Base-by-base conservation (phyloP, 2,329 filamentous ascomycete species). In the Fusarium vanettenii region DNA sequence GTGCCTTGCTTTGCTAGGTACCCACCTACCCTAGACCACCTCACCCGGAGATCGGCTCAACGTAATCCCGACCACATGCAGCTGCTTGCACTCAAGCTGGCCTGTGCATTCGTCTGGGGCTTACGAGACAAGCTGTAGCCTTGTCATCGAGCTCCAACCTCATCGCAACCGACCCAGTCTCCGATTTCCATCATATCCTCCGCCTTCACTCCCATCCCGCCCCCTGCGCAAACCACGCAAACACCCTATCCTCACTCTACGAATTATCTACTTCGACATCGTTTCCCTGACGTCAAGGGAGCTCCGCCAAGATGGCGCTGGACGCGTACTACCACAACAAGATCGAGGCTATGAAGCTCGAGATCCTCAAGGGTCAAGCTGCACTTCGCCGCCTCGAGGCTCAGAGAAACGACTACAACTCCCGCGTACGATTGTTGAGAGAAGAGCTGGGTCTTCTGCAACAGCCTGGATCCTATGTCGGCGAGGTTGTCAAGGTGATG, bases 401-500 rank as follows among this genome's bases (percentile, higher is more conserved):
- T 79, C 97, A 99, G 86, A 92, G 97, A 78, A 99, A 99, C 82
- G 97, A 99, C 86, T 98, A 98, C 90, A 99, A 99, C 88, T 98
- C 97, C 70, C 92, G 97, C 82, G 97, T 99, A 80, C 94, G 97
- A 73, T 89, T 99, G 85, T 87, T 99, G 81, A 91, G 97, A 79
- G 97, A 99, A 87, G 97, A 99, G 88, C 90, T 99, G 25, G 97
- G 97, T 63, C 88, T 99, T 80, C 88, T 99, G 75, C 97, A 99
- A 86, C 97, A 99, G 84, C 97, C 97, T 5, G 97, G 97, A 45
- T 98, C 96, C 22, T 99, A 99, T 82, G 97, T 99, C 37, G 97
- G 97, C 69, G 97, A 99, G 86, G 97, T 99, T n/a, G 97, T 99
- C 82, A 99, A 98, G 89, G 97, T 98, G 68, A 99, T 99, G 97